These are phyloP conservation scores for Maudiozyma bulderi DNA, from an alignment of 805 yeast species.

Conservation along the genomic window DNA sequence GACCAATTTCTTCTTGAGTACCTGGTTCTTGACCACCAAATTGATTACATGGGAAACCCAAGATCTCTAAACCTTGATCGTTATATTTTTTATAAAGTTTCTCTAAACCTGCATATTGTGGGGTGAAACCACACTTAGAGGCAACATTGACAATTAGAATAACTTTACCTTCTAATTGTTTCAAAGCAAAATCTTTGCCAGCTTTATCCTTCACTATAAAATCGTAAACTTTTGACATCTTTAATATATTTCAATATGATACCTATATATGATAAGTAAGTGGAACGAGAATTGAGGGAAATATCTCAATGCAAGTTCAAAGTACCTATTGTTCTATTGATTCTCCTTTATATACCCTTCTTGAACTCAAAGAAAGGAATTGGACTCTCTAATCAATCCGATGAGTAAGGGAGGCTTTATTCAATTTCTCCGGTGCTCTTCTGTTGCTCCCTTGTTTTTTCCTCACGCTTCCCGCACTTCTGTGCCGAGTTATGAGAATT, in stretches of 20 bases:
- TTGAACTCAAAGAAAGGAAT: too few relatives aligned
- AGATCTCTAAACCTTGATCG: slow-evolving; percentile 50
- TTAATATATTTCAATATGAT: neutral
- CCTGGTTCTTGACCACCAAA: slow-evolving; percentile 78
- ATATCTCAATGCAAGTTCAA: too few relatives aligned
- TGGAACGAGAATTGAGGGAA: too few relatives aligned
- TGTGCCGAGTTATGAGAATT: too few relatives aligned
- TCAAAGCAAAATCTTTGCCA: slow-evolving; percentile 50
- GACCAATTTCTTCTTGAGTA: slow-evolving; percentile 56
- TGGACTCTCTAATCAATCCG: too few relatives aligned
- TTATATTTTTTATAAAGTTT: slow-evolving; percentile 54
- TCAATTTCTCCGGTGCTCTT: too few relatives aligned
- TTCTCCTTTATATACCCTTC: too few relatives aligned
- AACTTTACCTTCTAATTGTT: slow-evolving; percentile 63
- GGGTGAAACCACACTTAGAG: slow-evolving; percentile 72
- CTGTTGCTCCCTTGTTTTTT: too few relatives aligned
- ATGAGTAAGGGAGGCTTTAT: too few relatives aligned
- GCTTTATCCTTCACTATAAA: slow-evolving; percentile 10
- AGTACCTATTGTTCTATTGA: too few relatives aligned
- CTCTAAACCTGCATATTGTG: slow-evolving; percentile 70
- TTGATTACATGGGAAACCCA: slow-evolving; percentile 91
- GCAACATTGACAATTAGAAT: slow-evolving; percentile 85
- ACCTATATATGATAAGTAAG: neutral
- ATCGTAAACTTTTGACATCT: slow-evolving; percentile 35
- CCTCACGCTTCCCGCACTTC: too few relatives aligned